Base-by-base conservation (phyloP, 805 yeast genomes). In the Debaryomyces hansenii region DNA sequence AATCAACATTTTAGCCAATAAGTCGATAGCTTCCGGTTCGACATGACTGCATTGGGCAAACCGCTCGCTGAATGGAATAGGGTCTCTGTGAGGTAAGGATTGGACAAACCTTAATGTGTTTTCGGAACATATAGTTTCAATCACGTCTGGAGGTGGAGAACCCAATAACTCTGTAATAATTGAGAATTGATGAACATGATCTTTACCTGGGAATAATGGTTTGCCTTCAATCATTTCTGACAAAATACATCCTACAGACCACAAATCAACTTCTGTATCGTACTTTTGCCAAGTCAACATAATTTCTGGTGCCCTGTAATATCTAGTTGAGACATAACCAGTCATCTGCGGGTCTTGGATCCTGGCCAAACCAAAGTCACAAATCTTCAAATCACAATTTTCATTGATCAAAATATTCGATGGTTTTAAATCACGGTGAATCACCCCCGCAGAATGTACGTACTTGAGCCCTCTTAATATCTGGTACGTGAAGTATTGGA, bases 301-400 rank as follows among this genome's bases (percentile, higher is more conserved):
- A 67, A 92, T 92, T 66, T 92, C 99, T 1, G 99, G 99, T 0
- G 98, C 99, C 52, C 99, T 80, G 69, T 92, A 92, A 73, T 90
- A 92, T 60, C 99, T 71, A 4, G 99, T 92, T 4, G 96, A 86
- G 14, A 92, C 99, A 65, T 92, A 92, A 8, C 98, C 99, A 0
- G 98, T 92, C 99, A 92, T 92, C 66, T 92, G 98, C 11, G 97
- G 97, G 70, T 92, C 99, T 73, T 92, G 97, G 61, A 92, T 87
- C 63, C 99, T 80, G 29, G 98, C 98, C 50, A 92, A 75, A 18
- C 99, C 99, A 64, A 92, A 89, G 67, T 89, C 96, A 70, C 96
- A 89, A 57, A 89, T 89, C 67, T 89, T 89, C 63, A 89, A 75
- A 68, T 89, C 96, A 67, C 96, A 89, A 67, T 88, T 88, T 69